phyloP scores from a whole-genome alignment of 164 flowering plant genomes.

The Umbilicus rupestris region DNA sequence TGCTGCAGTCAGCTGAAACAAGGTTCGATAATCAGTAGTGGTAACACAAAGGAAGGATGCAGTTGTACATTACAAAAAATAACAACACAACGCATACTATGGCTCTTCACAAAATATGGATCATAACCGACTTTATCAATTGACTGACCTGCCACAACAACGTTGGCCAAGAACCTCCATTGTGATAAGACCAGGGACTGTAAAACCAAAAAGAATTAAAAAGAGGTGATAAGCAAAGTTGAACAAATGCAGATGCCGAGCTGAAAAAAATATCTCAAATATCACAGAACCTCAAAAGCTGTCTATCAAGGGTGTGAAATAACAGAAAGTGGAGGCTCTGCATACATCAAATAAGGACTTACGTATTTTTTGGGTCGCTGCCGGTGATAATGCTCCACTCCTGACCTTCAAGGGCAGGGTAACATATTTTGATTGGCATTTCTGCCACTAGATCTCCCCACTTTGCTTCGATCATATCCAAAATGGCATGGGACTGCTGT shows the following conservation, averaged over 20 bases:
- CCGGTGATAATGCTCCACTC: slow-evolving; percentile 9
- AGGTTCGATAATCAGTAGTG: not conserved
- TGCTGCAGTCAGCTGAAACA: slow-evolving; percentile 81
- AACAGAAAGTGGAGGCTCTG: too few relatives aligned
- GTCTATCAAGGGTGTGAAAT: too few relatives aligned
- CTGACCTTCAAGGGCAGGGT: slow-evolving; percentile 9
- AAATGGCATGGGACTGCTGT: slow-evolving; percentile 7
- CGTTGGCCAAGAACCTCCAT: slow-evolving; percentile 23
- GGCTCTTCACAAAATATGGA: not conserved
- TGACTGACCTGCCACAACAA: slow-evolving; percentile 84
- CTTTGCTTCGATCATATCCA: slow-evolving; percentile 7
- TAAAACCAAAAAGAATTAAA: not conserved
- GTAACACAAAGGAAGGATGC: not conserved
- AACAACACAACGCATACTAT: not conserved
- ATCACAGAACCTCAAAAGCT: not conserved
- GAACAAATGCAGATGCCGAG: too few relatives aligned
- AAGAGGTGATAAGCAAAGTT: not conserved
- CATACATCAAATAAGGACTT: not conserved
- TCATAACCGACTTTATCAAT: too few relatives aligned
- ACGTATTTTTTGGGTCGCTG: slow-evolving; percentile 10
- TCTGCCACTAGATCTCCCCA: slow-evolving; percentile 7
- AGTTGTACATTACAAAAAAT: not conserved
- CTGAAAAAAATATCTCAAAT: not conserved
- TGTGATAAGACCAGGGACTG: slow-evolving; percentile 10
- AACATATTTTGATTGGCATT: slow-evolving; percentile 10